Conservation (phyloP, 169 alveolate genomes). For the Cardiosporidium cionae region DNA sequence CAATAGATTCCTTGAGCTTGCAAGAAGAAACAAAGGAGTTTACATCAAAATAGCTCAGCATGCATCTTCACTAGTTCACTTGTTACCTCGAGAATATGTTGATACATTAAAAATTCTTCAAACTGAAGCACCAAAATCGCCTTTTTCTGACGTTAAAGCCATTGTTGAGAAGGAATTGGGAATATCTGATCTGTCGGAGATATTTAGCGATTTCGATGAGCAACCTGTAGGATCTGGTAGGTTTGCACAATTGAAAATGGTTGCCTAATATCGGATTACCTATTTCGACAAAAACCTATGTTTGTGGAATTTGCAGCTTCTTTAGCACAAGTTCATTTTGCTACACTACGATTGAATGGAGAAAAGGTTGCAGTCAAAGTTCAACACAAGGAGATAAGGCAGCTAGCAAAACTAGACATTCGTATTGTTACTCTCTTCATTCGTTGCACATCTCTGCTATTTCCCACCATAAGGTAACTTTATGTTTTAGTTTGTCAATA, state of each 20-base stretch:
- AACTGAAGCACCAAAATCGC: constrained; percentile 41
- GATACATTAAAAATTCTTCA: constrained; percentile 41
- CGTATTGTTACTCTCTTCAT: too few species aligned
- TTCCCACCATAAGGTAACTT: too few species aligned
- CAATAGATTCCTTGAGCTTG: constrained; percentile 21
- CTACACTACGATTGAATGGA: constrained; percentile 45
- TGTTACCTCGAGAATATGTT: constrained; percentile 51
- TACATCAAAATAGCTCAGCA: constrained; percentile 59
- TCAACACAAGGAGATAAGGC: constrained; percentile 53
- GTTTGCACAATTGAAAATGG: not conserved
- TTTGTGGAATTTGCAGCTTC: constrained; percentile 58
- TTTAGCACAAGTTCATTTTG: constrained; percentile 63
- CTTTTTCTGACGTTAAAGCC: constrained; percentile 35
- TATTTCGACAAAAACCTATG: too few species aligned
- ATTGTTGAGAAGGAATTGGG: constrained; percentile 46
- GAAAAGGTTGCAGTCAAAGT: constrained; percentile 62
- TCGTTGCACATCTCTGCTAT: too few species aligned
- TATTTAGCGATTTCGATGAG: constrained; percentile 46
- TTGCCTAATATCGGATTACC: too few species aligned
- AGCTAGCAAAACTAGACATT: constrained; percentile 53
- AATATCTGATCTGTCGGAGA: constrained; percentile 24
- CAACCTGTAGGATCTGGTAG: constrained; percentile 51
- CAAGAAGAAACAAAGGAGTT: constrained; percentile 48
- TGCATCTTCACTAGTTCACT: constrained; percentile 40
- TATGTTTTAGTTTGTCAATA: too few species aligned